Evolutionary conservation across 2,329 filamentous ascomycete genomes (phyloP).

Genomic region (Blastomyces silverae): DNA sequence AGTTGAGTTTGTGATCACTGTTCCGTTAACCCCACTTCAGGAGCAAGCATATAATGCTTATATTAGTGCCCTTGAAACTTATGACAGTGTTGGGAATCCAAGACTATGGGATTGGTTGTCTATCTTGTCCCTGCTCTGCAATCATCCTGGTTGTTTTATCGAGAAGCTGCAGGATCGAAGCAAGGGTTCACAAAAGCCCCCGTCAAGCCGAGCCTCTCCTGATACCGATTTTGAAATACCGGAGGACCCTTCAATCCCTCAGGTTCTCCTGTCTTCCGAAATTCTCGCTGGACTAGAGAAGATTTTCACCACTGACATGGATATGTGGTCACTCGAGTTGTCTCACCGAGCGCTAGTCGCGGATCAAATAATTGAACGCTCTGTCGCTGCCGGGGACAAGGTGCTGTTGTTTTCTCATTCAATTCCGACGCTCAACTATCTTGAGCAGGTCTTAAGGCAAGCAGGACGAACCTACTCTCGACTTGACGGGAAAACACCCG

Average conservation of each 20-base stretch:
- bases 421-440: slow-evolving; percentile 60
- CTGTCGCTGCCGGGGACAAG: slow-evolving; percentile 59
- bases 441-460: slow-evolving; percentile 51
- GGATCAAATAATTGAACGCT: slow-evolving; percentile 61
- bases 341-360: slow-evolving; percentile 66
- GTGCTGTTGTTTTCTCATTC: slow-evolving; percentile 75
- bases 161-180: slow-evolving; percentile 42
- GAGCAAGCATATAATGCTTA: slow-evolving; percentile 54
- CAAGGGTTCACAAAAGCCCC: slow-evolving; percentile 19
- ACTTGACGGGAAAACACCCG: slow-evolving; percentile 60
- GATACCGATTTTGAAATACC: slow-evolving; percentile 18
- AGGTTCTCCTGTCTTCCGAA: slow-evolving; percentile 17
- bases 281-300: slow-evolving; percentile 21
- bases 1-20: slow-evolving; percentile 70
- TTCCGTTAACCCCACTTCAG: slow-evolving; percentile 64
- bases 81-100: slow-evolving; percentile 33
- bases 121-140: slow-evolving; percentile 50
- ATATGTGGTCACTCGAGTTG: slow-evolving; percentile 41
- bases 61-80: slow-evolving; percentile 37
- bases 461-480: slow-evolving; percentile 48
- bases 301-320: slow-evolving; percentile 31
- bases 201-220: slow-evolving; percentile 10
- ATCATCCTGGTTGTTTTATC: slow-evolving; percentile 51
- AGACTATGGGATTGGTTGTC: slow-evolving; percentile 52
- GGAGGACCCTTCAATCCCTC: slow-evolving; percentile 17